phyloP scores from a whole-genome alignment of 179 eudicot species.

The Gypsophila paniculata region DNA sequence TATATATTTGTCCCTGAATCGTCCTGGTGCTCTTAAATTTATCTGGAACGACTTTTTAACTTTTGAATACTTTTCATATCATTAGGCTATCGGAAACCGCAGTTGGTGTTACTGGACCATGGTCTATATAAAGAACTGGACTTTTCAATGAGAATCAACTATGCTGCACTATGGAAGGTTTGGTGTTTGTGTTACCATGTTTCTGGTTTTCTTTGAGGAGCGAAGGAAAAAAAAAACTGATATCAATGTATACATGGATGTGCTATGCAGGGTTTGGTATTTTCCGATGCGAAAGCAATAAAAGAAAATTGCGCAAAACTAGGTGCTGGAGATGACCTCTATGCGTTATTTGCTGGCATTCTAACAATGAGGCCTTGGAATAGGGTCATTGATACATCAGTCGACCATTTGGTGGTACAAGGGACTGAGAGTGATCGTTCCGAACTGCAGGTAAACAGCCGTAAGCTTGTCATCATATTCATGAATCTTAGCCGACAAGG shows the following conservation, averaged over 20 bases:
- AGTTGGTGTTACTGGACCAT: conserved; percentile 88
- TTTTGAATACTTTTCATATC: conserved; percentile 11
- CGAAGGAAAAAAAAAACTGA: neutral
- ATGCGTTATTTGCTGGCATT: conserved; percentile 82
- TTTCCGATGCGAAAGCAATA: conserved; percentile 79
- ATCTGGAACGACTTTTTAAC: neutral
- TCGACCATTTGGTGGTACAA: conserved; percentile 84
- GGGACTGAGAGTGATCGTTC: conserved; percentile 68
- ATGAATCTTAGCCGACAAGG: neutral
- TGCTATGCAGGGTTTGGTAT: conserved; percentile 64
- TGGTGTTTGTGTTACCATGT: conserved; percentile 14
- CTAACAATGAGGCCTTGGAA: conserved; percentile 97
- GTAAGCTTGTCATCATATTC: neutral
- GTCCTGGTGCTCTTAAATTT: neutral
- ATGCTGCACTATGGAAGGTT: conserved; percentile 98
- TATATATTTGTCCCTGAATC: conserved; percentile 1
- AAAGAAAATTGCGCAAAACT: conserved; percentile 71
- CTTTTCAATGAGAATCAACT: conserved; percentile 58
- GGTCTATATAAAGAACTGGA: conserved; percentile 96
- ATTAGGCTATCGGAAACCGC: conserved; percentile 81
- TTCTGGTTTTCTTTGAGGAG: neutral
- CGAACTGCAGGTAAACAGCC: conserved; percentile 67
- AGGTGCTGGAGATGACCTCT: conserved; percentile 97
- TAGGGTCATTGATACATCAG: conserved; percentile 74
- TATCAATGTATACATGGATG: conserved; percentile 11